These are phyloP conservation scores for Fomitopsis serialis DNA, from an alignment of 768 basidiomycete species.

Conservation along the genomic window DNA sequence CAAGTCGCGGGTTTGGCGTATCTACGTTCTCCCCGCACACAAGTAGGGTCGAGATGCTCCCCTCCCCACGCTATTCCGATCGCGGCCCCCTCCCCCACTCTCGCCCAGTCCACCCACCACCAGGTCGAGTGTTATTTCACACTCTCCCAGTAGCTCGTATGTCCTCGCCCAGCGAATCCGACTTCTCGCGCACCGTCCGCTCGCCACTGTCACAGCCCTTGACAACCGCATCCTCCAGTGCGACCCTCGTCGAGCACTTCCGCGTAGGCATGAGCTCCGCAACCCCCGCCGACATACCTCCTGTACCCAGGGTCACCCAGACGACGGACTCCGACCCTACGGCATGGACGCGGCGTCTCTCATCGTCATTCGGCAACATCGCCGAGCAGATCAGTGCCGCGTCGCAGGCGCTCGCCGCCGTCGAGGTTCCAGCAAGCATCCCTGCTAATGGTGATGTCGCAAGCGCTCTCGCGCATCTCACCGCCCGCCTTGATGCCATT, in stretches of 20 bases:
- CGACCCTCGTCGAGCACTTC: constrained; percentile 1
- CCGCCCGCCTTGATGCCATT: constrained; percentile 24
- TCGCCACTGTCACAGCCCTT: neutral
- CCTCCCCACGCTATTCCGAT: neutral
- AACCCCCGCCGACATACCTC: neutral
- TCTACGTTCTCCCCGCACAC: neutral
- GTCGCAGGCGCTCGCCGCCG: constrained; percentile 30
- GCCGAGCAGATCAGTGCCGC: constrained; percentile 36
- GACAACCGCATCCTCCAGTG: constrained; percentile 1
- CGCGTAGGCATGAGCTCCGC: neutral
- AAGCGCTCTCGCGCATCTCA: constrained; percentile 15
- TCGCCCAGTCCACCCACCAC: neutral
- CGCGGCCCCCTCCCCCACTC: neutral
- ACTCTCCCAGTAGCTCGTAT: neutral
- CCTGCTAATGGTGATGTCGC: constrained; percentile 1
- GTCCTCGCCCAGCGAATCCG: neutral
- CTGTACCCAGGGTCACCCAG: neutral
- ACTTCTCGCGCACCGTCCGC: neutral
- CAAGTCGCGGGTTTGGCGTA: neutral
- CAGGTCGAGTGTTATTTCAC: neutral
- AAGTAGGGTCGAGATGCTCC: neutral
- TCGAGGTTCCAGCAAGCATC: constrained; percentile 10
- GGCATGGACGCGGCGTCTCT: constrained; percentile 28
- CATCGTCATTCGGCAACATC: constrained; percentile 33
- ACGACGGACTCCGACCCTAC: neutral